Evolutionary conservation across 305 asterid genomes (phyloP), one percentile per base, ranked within the genome.

Genomic region (Stenogyne calaminthoides): DNA sequence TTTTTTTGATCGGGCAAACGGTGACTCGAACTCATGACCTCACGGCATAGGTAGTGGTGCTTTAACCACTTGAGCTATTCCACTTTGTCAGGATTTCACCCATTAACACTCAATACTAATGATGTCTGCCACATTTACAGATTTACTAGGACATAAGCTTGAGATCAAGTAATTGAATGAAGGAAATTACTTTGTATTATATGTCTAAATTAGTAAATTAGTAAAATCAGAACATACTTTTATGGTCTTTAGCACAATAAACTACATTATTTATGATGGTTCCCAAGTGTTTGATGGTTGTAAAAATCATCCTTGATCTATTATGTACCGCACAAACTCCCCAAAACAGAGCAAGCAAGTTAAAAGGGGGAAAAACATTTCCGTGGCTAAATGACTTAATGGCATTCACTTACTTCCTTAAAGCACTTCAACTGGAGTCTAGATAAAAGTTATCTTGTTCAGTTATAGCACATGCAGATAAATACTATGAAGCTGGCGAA

Each of bases 401-500:
- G 51, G 3, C 6, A 44, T 44, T 12, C 16, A 44, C 51, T 44
- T 44, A 3, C 34, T 40, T 39, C 44, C 7, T 70, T n/a, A 44
- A 40, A 27, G 46, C 34, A 69, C 18, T 58, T 44, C 12, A 7
- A 16, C 29, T 42, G 58, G 58, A 42, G 42, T 37, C 42, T 37
- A 37, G 16, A 11, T 44, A 42, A 29, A 44, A 5, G 46, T 51
- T 71, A 71, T 46, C 40, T 40, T 44, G 14, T 60, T 60, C 19
- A 71, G 49, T 20, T 27, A 19, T 29, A 27, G 12, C 54, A 52
- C 16, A 27, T 44, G n/a, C 3, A 14, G 46, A 86, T 80, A 56
- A 80, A 85, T 68, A 86, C 88, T 5, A 77, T 83, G 52, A 82
- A 83, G 83, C 79, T 74, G 85, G 81, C 3, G 74, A 80, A 37